These are phyloP conservation scores for Termitomyces sp. DNA, from an alignment of 768 basidiomycete genomes.

Conservation along the genomic window DNA sequence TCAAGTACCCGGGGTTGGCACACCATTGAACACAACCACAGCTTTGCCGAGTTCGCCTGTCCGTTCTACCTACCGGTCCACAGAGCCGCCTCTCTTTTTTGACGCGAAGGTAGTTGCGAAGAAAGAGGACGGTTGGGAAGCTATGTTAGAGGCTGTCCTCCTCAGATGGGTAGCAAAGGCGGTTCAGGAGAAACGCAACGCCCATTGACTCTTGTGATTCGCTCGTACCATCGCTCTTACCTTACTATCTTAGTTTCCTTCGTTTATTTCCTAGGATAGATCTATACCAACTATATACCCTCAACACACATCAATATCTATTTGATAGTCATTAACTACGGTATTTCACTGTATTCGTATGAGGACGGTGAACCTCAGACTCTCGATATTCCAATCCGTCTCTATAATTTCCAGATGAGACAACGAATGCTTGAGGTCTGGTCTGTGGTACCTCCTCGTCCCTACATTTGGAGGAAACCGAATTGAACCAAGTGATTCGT, in stretches of 20 bases:
- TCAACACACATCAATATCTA: background rate
- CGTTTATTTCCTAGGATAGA: background rate
- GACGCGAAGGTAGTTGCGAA: conserved; percentile 71
- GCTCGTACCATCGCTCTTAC: background rate
- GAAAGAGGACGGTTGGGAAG: conserved; percentile 75
- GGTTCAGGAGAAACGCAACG: conserved; percentile 53
- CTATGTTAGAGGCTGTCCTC: conserved; percentile 63
- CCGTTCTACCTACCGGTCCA: conserved; percentile 27
- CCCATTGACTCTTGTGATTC: conserved; percentile 8
- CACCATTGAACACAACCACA: conserved; percentile 17
- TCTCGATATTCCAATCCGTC: background rate
- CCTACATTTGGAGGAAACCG: background rate
- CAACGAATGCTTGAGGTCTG: background rate
- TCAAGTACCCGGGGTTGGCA: conserved; percentile 10
- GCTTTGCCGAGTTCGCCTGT: conserved; percentile 24
- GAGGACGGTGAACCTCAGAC: background rate
- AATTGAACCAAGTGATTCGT: background rate
- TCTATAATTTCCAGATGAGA: background rate
- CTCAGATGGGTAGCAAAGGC: conserved; percentile 63
- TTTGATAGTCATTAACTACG: background rate
- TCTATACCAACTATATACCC: background rate
- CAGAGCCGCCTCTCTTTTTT: conserved; percentile 53
- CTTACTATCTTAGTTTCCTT: background rate
- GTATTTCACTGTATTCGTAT: background rate
- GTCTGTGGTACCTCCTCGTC: background rate